A percentile compares a stretch with the other conserved stretches of the same genome.
phyloP scores from a whole-genome alignment of 1,139 yeast species.

The Magnusiomyces ingens region DNA sequence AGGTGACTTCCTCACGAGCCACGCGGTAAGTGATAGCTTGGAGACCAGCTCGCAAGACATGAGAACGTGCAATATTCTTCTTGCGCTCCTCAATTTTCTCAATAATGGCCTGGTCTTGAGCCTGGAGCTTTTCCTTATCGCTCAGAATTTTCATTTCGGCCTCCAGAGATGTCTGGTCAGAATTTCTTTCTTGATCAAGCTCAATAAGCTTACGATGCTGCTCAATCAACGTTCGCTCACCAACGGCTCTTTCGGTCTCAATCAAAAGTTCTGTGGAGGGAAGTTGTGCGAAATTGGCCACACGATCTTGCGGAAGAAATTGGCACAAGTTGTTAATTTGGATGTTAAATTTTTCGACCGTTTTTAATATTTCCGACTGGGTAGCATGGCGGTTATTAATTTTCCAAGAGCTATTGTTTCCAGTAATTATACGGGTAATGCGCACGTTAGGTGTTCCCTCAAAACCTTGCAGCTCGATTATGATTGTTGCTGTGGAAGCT shows the following conservation, averaged over 20 bases:
- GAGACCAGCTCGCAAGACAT: constrained; percentile 5
- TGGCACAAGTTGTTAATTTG: constrained; percentile 91
- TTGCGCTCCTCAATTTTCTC: constrained; percentile 14
- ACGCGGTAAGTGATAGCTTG: constrained; percentile 20
- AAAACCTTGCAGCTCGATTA: constrained; percentile 48
- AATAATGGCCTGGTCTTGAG: constrained; percentile 19
- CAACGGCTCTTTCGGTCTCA: constrained; percentile 80
- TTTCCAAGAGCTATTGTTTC: constrained; percentile 46
- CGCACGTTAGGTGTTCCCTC: constrained; percentile 33
- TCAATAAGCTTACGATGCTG: constrained; percentile 53
- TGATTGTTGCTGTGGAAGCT: constrained; percentile 47
- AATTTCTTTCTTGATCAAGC: constrained; percentile 38
- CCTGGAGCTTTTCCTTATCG: constrained; percentile 27
- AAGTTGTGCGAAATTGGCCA: constrained; percentile 82
- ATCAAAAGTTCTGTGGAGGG: constrained; percentile 65
- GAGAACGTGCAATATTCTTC: background rate
- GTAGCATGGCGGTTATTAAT: constrained; percentile 43
- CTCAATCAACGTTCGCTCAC: constrained; percentile 49
- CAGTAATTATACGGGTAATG: constrained; percentile 41
- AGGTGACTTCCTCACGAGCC: constrained; percentile 13
- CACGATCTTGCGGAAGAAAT: constrained; percentile 91
- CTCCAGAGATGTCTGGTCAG: constrained; percentile 31
- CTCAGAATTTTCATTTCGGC: constrained; percentile 26
- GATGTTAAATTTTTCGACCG: constrained; percentile 45
- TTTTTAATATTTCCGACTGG: constrained; percentile 41